Conservation (phyloP, 306 rosid species). For the Neltuma alba region DNA sequence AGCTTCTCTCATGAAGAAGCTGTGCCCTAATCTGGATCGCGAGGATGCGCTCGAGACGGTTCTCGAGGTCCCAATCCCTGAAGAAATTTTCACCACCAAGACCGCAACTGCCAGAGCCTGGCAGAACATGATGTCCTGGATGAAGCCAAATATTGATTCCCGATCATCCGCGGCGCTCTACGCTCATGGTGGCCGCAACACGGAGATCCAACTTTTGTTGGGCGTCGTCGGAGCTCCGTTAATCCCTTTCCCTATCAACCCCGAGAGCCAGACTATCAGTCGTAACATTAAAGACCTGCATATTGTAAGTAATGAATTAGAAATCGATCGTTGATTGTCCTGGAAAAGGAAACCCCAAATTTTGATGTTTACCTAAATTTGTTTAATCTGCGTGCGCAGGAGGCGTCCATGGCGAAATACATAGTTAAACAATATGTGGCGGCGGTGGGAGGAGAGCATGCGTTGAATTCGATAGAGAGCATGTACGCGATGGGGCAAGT, state of each 20-base stretch:
- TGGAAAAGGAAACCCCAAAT: background rate
- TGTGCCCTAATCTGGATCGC: constrained; percentile 75
- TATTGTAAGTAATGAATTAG: constrained; percentile 51
- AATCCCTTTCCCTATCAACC: constrained; percentile 63
- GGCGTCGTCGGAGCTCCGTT: constrained; percentile 91
- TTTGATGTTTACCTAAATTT: background rate
- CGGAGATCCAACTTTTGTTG: constrained; percentile 75
- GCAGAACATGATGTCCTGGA: constrained; percentile 84
- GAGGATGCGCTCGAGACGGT: constrained; percentile 88
- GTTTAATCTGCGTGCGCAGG: constrained; percentile 44
- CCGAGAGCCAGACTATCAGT: constrained; percentile 50
- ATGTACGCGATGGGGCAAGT: constrained; percentile 98
- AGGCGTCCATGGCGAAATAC: constrained; percentile 81
- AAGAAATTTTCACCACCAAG: constrained; percentile 67
- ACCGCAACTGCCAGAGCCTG: constrained; percentile 49
- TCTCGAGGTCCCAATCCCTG: constrained; percentile 89
- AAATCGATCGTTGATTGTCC: background rate
- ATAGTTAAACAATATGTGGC: constrained; percentile 90
- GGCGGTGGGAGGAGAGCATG: constrained; percentile 86
- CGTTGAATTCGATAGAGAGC: constrained; percentile 62
- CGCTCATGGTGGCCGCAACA: constrained; percentile 56
- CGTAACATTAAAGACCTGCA: constrained; percentile 60
- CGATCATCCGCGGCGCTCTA: constrained; percentile 46
- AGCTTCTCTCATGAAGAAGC: constrained; percentile 65
- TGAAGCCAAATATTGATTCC: constrained; percentile 55